Evolutionary conservation across 1,284 basidiomycete species (phyloP), one percentile per base, ranked within the genome.

Genomic region (Neotropicomus parvogracilis): DNA sequence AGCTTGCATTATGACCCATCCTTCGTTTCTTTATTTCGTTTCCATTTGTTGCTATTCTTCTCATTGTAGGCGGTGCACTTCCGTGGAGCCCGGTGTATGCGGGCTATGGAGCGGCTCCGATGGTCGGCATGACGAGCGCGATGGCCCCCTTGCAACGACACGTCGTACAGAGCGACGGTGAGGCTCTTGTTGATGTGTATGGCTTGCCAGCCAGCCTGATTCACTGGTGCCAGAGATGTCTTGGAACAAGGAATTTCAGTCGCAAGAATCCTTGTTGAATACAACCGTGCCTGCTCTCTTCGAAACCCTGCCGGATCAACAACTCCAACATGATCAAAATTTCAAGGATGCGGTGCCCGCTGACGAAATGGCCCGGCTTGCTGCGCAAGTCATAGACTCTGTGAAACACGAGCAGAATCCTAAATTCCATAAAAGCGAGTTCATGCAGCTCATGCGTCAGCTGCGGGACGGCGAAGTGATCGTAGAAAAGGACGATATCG

Each of bases 361-460:
- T 3, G 87, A 91, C 54, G 81, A 89, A 44, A 79, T 93, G 24
- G 84, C 91, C 4, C 78, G 78, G 24, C 86, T 88, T 2, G 90
- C 90, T 3, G 86, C 78, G 13, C 66, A 79, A 27, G 77, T 93
- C 39, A 70, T 91, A 34, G 78, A 88, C 48, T 78, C 85, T 26
- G 77, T 93, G 36, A 74, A 77, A 59, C 70, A 83, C 48, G 81
- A 85, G 51, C 75, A 80, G 54, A 94, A 91, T 62, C 81, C 85
- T 36, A 97, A 97, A 67, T 93, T 98, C 64, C 79, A 84, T 64
- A 81, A 94, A 43, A 95, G 91, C 66, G 77, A 83, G 54, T 98
- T 98, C 65, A 76, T 97, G 73, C 77, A 78, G 16, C 76, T 98
- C 24, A 94, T 97, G 87, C 80, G 80, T 45, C 85, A 90, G 59